phyloP scores from a whole-genome alignment of 2,329 filamentous ascomycete genomes.

The Neofusicoccum sp. region DNA sequence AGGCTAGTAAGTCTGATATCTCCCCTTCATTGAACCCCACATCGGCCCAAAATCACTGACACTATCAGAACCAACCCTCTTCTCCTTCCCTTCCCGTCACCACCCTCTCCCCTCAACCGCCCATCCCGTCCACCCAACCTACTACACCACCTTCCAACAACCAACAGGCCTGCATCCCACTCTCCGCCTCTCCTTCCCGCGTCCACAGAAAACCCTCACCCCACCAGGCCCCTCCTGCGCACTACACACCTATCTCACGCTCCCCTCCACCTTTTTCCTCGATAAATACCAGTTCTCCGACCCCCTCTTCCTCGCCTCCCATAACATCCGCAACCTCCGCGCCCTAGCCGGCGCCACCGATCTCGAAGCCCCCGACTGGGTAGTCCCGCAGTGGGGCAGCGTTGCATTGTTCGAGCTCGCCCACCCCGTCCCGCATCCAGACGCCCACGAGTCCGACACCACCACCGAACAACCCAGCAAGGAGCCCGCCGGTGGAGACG shows the following conservation, averaged over 20 bases:
- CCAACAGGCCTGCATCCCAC: conserved; percentile 84
- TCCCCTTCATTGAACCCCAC: no score
- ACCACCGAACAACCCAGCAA: neutral
- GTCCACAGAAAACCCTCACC: conserved; percentile 44
- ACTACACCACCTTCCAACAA: conserved; percentile 61
- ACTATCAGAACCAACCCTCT: conserved; percentile 65
- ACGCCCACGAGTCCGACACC: neutral
- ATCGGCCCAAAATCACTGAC: conserved; percentile 19
- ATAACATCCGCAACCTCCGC: conserved; percentile 69
- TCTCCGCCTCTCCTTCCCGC: conserved; percentile 64
- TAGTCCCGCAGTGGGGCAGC: conserved; percentile 74
- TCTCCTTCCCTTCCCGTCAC: conserved; percentile 81
- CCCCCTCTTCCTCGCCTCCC: conserved; percentile 72
- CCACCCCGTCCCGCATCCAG: conserved; percentile 41
- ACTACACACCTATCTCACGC: conserved; percentile 76
- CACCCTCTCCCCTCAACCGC: conserved; percentile 49
- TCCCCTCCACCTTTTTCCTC: conserved; percentile 77
- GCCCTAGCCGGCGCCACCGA: conserved; percentile 76
- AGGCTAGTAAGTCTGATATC: conserved; percentile 53
- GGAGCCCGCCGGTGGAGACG: conserved; percentile 24
- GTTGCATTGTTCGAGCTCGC: conserved; percentile 72
- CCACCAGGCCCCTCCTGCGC: conserved; percentile 57
- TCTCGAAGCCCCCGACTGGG: conserved; percentile 86
- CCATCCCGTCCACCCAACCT: conserved; percentile 55
- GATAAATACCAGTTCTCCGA: conserved; percentile 84